Evolutionary conservation across 2,329 filamentous ascomycete species (phyloP).

Genomic region (Nigrograna mackinnonii): DNA sequence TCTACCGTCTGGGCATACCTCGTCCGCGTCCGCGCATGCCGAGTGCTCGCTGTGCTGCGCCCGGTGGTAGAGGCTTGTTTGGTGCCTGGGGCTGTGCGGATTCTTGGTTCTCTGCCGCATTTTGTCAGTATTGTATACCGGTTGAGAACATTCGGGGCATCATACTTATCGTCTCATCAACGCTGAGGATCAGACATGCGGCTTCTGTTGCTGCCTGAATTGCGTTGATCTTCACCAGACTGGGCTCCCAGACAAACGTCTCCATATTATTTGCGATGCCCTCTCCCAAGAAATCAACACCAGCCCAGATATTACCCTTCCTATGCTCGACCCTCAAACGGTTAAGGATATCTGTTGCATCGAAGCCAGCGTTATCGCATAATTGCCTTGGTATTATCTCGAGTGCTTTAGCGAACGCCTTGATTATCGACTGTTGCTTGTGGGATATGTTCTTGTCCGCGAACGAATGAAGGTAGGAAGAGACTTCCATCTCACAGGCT

Average conservation of each 20-base stretch:
- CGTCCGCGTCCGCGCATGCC: constrained; percentile 68
- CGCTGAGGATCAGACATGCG: constrained; percentile 89
- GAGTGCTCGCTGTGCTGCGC: constrained; percentile 84
- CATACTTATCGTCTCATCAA: constrained; percentile 94
- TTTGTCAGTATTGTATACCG: constrained; percentile 18
- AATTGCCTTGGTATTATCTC: constrained; percentile 96
- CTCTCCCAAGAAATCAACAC: constrained; percentile 92
- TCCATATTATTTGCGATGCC: constrained; percentile 94
- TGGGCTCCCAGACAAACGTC: constrained; percentile 96
- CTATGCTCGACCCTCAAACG: constrained; percentile 89
- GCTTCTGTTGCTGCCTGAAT: constrained; percentile 96
- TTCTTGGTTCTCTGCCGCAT: constrained; percentile 78
- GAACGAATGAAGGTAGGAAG: constrained; percentile 87
- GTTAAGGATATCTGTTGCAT: constrained; percentile 97
- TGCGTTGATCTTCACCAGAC: constrained; percentile 94
- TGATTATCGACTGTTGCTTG: constrained; percentile 98
- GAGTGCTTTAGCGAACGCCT: constrained; percentile 94
- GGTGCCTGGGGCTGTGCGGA: constrained; percentile 83
- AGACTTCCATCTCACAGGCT: constrained; percentile 95
- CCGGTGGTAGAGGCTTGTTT: constrained; percentile 62
- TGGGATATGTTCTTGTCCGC: constrained; percentile 90
- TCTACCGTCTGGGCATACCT: constrained; percentile 82
- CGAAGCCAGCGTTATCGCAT: constrained; percentile 98
- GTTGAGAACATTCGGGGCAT: constrained; percentile 8
- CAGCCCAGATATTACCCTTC: constrained; percentile 90